Evolutionary conservation across 345 rosid species (phyloP).

Genomic region (Streptanthus diversifolius): DNA sequence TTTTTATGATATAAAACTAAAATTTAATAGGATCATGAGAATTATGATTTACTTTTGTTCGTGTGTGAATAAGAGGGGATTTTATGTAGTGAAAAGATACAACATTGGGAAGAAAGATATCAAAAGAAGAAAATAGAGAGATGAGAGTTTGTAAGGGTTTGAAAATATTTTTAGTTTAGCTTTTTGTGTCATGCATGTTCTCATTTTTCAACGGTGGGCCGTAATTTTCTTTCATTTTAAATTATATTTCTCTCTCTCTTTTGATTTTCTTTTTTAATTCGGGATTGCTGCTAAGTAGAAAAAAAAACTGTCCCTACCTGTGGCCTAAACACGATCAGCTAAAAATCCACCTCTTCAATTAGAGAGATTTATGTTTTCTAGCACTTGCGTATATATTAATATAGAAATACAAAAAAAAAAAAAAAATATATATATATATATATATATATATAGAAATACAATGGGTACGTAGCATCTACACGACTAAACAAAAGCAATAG

Average conservation of each 20-base stretch:
- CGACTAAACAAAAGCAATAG: background rate
- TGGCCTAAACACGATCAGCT: conserved; percentile 11
- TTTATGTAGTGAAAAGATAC: conserved; percentile 26
- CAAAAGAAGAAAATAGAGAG: conserved; percentile 10
- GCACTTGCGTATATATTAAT: background rate
- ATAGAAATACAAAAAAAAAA: background rate
- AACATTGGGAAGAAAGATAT: conserved; percentile 20
- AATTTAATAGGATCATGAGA: too few relatives aligned
- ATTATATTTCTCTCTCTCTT: background rate
- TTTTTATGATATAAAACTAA: too few relatives aligned
- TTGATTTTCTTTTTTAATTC: background rate
- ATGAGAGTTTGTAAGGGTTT: conserved; percentile 14
- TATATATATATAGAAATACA: background rate
- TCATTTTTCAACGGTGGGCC: conserved; percentile 23
- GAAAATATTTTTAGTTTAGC: background rate
- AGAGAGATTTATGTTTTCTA: background rate
- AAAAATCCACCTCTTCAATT: background rate
- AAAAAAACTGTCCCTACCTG: conserved; percentile 25
- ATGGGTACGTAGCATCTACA: background rate
- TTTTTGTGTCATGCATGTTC: conserved; percentile 23
- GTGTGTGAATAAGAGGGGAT: conserved; percentile 31
- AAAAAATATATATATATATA: too few relatives aligned
- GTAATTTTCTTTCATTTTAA: conserved; percentile 16
- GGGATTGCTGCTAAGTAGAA: conserved; percentile 32
- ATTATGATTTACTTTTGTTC: background rate